Percentiles rank a stretch among this genome's conserved stretches.
These are phyloP conservation scores for Aegilops tauschii DNA, from an alignment of 176 grass and related monocot genomes.

Conservation along the genomic window DNA sequence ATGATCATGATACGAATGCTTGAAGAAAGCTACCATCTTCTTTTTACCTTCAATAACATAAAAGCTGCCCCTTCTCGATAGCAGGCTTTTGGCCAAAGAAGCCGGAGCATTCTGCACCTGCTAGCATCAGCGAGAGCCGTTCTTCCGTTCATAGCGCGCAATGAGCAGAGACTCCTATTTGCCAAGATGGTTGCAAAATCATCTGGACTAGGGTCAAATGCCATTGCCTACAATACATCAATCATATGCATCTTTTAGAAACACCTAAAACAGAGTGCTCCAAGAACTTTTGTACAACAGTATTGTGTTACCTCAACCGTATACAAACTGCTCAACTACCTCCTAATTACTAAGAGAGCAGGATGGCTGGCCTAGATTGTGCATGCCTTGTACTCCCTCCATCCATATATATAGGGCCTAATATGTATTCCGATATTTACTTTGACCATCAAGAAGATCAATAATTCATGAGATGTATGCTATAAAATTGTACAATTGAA, in stretches of 20 bases:
- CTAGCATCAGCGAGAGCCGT: neutral
- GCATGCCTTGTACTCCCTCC: neutral
- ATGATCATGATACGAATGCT: neutral
- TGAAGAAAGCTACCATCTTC: neutral
- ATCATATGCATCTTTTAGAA: neutral
- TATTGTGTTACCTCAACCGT: neutral
- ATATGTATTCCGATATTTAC: too few species aligned
- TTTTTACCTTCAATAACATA: constrained; percentile 4
- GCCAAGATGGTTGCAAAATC: neutral
- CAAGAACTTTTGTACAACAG: neutral
- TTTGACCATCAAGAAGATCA: too few species aligned
- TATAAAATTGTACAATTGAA: too few species aligned
- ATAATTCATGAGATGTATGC: too few species aligned
- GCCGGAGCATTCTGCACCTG: neutral
- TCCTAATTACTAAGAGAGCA: too few species aligned
- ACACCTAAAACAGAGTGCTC: neutral
- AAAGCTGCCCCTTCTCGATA: neutral
- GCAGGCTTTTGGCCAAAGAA: neutral
- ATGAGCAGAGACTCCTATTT: neutral
- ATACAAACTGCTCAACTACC: too few species aligned
- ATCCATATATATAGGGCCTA: neutral
- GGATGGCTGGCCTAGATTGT: too few species aligned
- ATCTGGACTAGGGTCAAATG: neutral
- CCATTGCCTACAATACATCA: neutral
- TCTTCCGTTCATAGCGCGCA: neutral